A percentile compares a stretch with the other conserved stretches of the same genome.
Evolutionary conservation across 139 green algal species (phyloP).

Genomic region (Mesotaenium endlicherianum): DNA sequence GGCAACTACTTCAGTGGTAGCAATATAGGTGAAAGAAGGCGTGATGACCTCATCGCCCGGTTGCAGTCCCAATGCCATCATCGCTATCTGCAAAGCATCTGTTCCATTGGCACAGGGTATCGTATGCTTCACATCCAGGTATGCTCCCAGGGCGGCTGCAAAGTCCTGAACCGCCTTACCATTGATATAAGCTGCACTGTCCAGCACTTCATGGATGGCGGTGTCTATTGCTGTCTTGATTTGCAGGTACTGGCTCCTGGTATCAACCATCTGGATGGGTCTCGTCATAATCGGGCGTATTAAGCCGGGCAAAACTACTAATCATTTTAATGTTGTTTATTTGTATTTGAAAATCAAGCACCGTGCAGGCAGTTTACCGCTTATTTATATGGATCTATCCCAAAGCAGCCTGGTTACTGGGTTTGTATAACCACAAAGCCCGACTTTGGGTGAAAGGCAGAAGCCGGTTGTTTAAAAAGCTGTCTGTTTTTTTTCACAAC

Average conservation of each 20-base stretch:
- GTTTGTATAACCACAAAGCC: background rate
- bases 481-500: background rate
- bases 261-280: background rate
- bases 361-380: background rate
- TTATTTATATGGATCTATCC: background rate
- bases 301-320: background rate
- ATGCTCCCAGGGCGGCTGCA: no score
- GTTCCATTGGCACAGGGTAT: no score
- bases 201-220: background rate
- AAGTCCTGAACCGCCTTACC: background rate
- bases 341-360: background rate
- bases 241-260: background rate
- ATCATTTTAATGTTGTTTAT: background rate
- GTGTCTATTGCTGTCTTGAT: background rate
- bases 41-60: no score
- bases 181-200: background rate
- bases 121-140: no score
- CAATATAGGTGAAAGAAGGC: no score
- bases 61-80: no score
- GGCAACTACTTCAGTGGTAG: no score
- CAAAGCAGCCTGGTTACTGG: background rate
- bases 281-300: background rate
- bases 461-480: no score
- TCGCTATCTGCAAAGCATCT: no score
- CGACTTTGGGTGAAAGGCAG: background rate